phyloP scores from a whole-genome alignment of 2,329 filamentous ascomycete genomes.

The Tricladium varicosporioides region DNA sequence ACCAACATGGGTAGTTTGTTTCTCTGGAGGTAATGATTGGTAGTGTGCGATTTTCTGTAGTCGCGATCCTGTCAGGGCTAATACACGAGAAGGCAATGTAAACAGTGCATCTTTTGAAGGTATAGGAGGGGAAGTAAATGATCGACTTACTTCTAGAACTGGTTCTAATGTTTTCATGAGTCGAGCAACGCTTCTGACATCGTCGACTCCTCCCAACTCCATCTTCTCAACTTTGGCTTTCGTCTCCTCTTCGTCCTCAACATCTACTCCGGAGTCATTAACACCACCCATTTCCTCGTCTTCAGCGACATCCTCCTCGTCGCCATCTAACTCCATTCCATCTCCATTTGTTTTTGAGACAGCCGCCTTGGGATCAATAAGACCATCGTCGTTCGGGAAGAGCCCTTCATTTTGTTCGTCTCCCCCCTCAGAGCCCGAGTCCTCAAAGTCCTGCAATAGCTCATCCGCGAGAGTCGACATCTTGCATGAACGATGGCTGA shows the following conservation, averaged over 20 bases:
- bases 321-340: constrained; percentile 58
- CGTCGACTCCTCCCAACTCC: constrained; percentile 69
- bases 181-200: constrained; percentile 75
- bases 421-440: constrained; percentile 75
- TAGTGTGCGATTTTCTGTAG: constrained; percentile 78
- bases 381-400: constrained; percentile 41
- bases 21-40: constrained; percentile 64
- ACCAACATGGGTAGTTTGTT: constrained; percentile 66
- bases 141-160: constrained; percentile 71
- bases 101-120: constrained; percentile 45
- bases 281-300: constrained; percentile 56
- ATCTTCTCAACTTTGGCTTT: constrained; percentile 82
- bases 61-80: constrained; percentile 66
- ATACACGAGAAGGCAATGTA: constrained; percentile 59
- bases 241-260: constrained; percentile 63
- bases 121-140: constrained; percentile 24
- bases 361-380: constrained; percentile 30
- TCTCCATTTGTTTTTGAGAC: constrained; percentile 37
- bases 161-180: constrained; percentile 81
- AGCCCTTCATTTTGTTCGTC: constrained; percentile 52
- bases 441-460: constrained; percentile 86
- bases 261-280: constrained; percentile 42
- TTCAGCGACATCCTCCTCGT: constrained; percentile 58
- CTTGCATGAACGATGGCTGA: constrained; percentile 10
- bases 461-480: constrained; percentile 95